Conservation (phyloP, 306 rosid species). For the Vicia villosa region DNA sequence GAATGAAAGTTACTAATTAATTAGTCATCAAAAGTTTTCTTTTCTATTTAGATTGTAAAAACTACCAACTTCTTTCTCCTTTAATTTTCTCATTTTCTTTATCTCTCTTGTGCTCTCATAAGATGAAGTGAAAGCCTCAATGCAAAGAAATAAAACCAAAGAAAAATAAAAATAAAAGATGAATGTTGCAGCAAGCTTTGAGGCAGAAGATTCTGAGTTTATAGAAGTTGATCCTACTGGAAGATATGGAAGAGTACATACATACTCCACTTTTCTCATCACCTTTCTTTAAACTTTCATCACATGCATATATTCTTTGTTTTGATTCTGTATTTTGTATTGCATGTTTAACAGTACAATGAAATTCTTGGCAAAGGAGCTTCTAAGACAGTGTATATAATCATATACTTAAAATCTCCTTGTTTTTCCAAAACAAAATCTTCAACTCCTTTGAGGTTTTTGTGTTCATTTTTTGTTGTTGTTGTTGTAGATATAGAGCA, state of each 20-base stretch:
- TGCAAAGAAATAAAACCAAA: slow-evolving; percentile 19
- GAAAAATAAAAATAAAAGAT: slow-evolving; percentile 49
- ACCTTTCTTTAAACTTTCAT: background rate
- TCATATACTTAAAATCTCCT: slow-evolving; percentile 33
- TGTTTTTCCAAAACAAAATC: slow-evolving; percentile 24
- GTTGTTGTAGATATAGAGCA: slow-evolving; percentile 71
- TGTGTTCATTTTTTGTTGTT: background rate
- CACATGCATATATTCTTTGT: slow-evolving; percentile 21
- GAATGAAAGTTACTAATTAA: background rate
- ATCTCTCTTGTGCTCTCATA: slow-evolving; percentile 28
- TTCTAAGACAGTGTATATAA: slow-evolving; percentile 84
- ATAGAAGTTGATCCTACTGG: slow-evolving; percentile 98
- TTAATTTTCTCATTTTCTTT: slow-evolving; percentile 31
- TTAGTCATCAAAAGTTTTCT: slow-evolving; percentile 20
- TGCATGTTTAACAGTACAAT: slow-evolving; percentile 63
- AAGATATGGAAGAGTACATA: slow-evolving; percentile 95
- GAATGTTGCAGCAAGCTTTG: slow-evolving; percentile 59
- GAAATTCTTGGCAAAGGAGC: slow-evolving; percentile 99
- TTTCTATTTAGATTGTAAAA: slow-evolving; percentile 31
- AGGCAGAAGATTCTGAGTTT: slow-evolving; percentile 58
- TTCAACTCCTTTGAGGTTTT: slow-evolving; percentile 12
- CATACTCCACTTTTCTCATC: background rate
- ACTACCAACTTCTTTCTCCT: slow-evolving; percentile 12
- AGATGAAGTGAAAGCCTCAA: slow-evolving; percentile 30
- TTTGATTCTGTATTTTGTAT: slow-evolving; percentile 38